phyloP scores from a whole-genome alignment of 2,329 filamentous ascomycete species.

The Xylariaceae sp. region DNA sequence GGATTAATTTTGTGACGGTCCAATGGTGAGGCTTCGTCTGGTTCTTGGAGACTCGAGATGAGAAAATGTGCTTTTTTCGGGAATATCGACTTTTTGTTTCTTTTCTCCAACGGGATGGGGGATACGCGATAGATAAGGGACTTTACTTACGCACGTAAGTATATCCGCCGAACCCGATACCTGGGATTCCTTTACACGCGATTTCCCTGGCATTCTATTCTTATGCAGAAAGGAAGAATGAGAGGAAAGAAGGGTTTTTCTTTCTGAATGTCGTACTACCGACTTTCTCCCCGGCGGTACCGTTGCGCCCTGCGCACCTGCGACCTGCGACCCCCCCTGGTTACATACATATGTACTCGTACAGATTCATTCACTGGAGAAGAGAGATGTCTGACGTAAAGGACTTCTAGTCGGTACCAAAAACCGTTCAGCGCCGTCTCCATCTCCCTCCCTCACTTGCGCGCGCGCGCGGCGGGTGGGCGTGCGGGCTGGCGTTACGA shows the following conservation, averaged over 20 bases:
- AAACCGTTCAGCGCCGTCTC: background rate
- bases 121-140: constrained; percentile 8
- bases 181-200: no score
- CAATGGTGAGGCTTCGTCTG: background rate
- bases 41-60: no score
- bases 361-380: background rate
- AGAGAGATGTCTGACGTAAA: constrained; percentile 1
- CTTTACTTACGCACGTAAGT: no score
- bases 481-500: background rate
- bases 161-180: no score
- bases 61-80: no score
- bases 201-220: background rate
- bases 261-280: background rate
- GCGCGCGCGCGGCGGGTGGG: no score
- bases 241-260: background rate
- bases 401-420: background rate
- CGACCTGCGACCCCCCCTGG: background rate
- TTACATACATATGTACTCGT: background rate
- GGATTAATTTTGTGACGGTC: background rate
- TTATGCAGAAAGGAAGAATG: background rate
- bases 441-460: no score
- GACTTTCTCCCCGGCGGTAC: background rate
- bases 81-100: background rate
- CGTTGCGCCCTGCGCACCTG: background rate
- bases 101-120: background rate